phyloP scores from a whole-genome alignment of 208 protist species.

The Leishmania amazonensis region DNA sequence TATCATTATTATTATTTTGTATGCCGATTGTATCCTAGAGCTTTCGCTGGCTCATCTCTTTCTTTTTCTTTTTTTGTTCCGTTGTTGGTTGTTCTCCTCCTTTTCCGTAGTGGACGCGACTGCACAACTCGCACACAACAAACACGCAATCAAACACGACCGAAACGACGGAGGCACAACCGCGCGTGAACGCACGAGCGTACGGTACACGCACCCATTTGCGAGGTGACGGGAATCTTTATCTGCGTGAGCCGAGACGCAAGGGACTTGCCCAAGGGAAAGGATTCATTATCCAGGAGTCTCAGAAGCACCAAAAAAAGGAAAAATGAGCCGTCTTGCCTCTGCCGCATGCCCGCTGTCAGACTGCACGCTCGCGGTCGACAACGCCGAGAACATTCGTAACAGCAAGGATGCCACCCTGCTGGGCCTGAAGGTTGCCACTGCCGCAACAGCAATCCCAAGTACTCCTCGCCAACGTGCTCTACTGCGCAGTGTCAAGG shows the following conservation, averaged over 20 bases:
- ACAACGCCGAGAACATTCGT: constrained; percentile 82
- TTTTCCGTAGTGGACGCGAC: neutral
- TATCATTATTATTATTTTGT: no score
- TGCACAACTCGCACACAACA: neutral
- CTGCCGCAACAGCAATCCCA: neutral
- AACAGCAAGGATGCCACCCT: constrained; percentile 20
- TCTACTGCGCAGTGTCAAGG: constrained; percentile 14
- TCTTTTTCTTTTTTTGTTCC: neutral
- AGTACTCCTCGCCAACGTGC: constrained; percentile 14
- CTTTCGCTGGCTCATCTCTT: neutral
- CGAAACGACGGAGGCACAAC: no score
- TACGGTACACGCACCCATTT: neutral
- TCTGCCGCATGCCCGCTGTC: constrained; percentile 39
- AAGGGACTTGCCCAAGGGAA: neutral
- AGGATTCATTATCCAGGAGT: neutral
- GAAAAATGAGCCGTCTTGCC: constrained; percentile 24
- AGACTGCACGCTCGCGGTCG: constrained; percentile 77
- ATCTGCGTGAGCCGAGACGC: neutral
- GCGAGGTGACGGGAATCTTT: neutral
- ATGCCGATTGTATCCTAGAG: neutral
- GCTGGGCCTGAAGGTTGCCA: constrained; percentile 9
- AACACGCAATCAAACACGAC: neutral
- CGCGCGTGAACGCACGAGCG: neutral
- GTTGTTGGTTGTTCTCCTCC: neutral
- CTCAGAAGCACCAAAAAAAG: neutral